phyloP scores from a whole-genome alignment of 1,284 basidiomycete genomes.

The Ustilago trichophora region DNA sequence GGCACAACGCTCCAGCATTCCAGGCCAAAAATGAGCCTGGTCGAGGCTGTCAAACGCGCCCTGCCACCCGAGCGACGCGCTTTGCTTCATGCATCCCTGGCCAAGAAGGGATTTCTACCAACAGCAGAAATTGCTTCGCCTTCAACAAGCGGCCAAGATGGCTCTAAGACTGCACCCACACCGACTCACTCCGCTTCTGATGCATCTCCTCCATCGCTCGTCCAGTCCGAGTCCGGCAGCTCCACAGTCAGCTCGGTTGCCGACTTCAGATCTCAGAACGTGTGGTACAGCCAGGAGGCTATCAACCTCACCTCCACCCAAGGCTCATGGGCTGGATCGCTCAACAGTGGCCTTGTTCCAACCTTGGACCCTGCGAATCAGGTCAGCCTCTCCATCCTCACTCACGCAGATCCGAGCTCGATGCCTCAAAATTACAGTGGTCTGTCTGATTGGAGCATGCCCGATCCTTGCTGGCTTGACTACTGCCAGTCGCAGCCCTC shows the following conservation, averaged over 20 bases:
- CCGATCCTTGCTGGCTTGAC: slow-evolving; percentile 9
- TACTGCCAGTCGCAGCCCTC: neutral
- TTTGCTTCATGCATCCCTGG: slow-evolving; percentile 20
- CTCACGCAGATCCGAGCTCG: neutral
- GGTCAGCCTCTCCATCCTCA: neutral
- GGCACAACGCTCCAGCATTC: neutral
- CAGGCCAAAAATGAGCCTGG: slow-evolving; percentile 11
- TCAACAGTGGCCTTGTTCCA: neutral
- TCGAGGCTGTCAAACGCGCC: slow-evolving; percentile 27
- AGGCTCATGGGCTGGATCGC: no score
- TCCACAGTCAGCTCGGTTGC: neutral
- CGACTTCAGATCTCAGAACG: neutral
- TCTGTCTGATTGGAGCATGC: slow-evolving; percentile 19
- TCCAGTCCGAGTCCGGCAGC: neutral
- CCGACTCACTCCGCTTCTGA: neutral
- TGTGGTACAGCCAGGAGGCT: neutral
- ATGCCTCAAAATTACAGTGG: neutral
- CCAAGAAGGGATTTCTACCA: slow-evolving; percentile 3
- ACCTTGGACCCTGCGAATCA: slow-evolving; percentile 8
- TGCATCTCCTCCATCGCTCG: neutral
- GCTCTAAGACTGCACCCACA: neutral
- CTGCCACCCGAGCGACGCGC: slow-evolving; percentile 32
- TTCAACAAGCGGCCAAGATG: neutral
- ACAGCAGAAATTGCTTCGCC: neutral
- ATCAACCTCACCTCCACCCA: neutral